A percentile compares a stretch with the other conserved stretches of the same genome.
These are phyloP conservation scores for Pouteria glomerata DNA, from an alignment of 148 eudicot species.

Conservation along the genomic window DNA sequence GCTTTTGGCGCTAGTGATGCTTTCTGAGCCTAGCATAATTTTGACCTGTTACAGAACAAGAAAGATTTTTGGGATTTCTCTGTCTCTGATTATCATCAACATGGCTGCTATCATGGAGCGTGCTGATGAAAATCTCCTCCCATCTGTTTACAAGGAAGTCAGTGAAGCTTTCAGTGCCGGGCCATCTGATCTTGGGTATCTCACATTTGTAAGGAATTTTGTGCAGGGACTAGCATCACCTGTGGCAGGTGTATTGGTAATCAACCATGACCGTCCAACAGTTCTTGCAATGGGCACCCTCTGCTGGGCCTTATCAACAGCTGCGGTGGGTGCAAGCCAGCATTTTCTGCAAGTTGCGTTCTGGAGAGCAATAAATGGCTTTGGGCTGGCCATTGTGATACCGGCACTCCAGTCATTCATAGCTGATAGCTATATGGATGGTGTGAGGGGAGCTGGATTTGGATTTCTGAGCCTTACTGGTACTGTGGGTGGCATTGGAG, in stretches of 20 bases:
- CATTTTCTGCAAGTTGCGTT: conserved; percentile 66
- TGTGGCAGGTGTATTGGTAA: conserved; percentile 76
- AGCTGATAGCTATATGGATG: conserved; percentile 81
- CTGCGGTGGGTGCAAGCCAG: conserved; percentile 76
- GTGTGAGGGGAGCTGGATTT: conserved; percentile 77
- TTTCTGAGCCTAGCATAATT: background rate
- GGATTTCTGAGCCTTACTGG: conserved; percentile 80
- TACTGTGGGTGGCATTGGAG: conserved; percentile 81
- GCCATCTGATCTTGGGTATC: conserved; percentile 88
- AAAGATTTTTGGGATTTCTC: conserved; percentile 66
- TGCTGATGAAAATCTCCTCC: conserved; percentile 94
- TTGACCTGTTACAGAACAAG: conserved; percentile 51
- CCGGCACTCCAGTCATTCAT: conserved; percentile 94
- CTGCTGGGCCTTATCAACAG: conserved; percentile 96
- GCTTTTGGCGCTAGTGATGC: background rate
- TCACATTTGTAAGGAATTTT: conserved; percentile 71
- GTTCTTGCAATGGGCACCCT: conserved; percentile 88
- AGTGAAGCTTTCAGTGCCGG: conserved; percentile 83
- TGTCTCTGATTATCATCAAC: conserved; percentile 81
- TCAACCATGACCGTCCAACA: conserved; percentile 79
- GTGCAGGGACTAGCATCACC: conserved; percentile 83
- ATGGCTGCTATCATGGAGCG: conserved; percentile 92
- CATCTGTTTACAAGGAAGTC: conserved; percentile 95
- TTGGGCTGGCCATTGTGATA: conserved; percentile 94
- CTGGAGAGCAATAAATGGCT: conserved; percentile 91